Evolutionary conservation across 2,329 filamentous ascomycete genomes (phyloP).

Genomic region (Xylariomycetidae sp.): DNA sequence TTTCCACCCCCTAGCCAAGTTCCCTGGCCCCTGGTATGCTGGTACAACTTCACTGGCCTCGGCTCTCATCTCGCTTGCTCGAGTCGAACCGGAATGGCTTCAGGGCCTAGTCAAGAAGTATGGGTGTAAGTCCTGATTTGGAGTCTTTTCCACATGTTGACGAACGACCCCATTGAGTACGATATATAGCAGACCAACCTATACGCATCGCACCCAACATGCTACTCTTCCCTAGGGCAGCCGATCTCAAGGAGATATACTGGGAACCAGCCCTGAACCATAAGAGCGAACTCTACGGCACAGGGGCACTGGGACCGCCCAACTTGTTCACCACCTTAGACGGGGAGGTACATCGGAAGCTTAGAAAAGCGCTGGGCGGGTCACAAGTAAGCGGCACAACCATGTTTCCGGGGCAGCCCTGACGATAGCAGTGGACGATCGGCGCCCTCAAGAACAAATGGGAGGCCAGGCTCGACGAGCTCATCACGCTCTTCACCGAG

Average conservation of each 20-base stretch:
- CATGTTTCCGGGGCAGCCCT: neutral
- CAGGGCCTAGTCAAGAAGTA: conserved; percentile 16
- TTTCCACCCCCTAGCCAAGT: conserved; percentile 17
- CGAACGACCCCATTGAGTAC: too few species aligned
- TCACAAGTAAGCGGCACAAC: conserved; percentile 7
- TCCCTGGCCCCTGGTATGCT: conserved; percentile 18
- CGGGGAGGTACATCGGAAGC: conserved; percentile 25
- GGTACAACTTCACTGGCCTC: conserved; percentile 14
- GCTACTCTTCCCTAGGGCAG: conserved; percentile 29
- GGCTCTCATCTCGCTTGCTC: conserved; percentile 12
- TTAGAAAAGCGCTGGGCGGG: conserved; percentile 30
- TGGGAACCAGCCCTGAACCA: conserved; percentile 30
- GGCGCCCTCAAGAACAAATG: conserved; percentile 32
- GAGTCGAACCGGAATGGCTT: conserved; percentile 17
- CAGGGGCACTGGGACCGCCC: conserved; percentile 29
- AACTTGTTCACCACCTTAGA: conserved; percentile 26
- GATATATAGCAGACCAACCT: conserved; percentile 17
- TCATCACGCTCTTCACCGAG: conserved; percentile 26
- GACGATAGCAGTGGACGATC: conserved; percentile 25
- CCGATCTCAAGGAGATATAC: conserved; percentile 33
- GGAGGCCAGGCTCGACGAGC: conserved; percentile 30
- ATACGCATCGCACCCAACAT: conserved; percentile 32
- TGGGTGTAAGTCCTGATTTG: conserved; percentile 5
- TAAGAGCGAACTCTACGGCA: conserved; percentile 29
- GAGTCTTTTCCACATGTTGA: too few species aligned